Conservation (phyloP, 371 early-diverging fungal genomes). For the Apophysomyces ossiformis region DNA sequence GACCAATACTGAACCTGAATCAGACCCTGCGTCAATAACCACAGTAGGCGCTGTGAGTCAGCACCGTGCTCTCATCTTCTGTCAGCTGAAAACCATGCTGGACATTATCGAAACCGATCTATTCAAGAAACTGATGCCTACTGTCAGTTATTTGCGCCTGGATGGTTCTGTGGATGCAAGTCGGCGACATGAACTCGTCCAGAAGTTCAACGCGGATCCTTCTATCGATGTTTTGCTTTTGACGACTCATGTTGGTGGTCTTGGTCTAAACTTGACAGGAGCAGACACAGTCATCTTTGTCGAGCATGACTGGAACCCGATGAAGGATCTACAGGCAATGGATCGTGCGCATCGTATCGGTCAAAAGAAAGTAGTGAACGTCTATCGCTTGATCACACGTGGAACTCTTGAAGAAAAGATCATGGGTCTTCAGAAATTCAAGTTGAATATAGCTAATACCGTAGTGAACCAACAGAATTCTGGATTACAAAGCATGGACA, state of each 20-base stretch:
- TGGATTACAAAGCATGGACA: slow-evolving; percentile 92
- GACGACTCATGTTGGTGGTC: slow-evolving; percentile 98
- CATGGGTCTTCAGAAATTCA: slow-evolving; percentile 99
- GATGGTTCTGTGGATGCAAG: slow-evolving; percentile 93
- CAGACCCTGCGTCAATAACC: slow-evolving; percentile 51
- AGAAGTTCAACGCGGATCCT: slow-evolving; percentile 95
- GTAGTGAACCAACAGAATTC: slow-evolving; percentile 98
- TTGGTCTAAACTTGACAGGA: slow-evolving; percentile 98
- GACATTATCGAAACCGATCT: slow-evolving; percentile 95
- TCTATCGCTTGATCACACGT: slow-evolving; percentile 89
- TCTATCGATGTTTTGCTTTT: slow-evolving; percentile 95
- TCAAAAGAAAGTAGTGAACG: slow-evolving; percentile 98
- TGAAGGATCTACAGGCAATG: slow-evolving; percentile 97
- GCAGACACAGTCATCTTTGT: slow-evolving; percentile 99
- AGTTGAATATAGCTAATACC: slow-evolving; percentile 97
- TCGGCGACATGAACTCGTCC: slow-evolving; percentile 90
- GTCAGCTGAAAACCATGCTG: slow-evolving; percentile 96
- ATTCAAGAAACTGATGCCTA: slow-evolving; percentile 81
- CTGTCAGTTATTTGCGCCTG: slow-evolving; percentile 92
- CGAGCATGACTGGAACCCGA: slow-evolving; percentile 99
- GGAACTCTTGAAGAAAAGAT: slow-evolving; percentile 96
- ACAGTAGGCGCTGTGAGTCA: slow-evolving; percentile 70
- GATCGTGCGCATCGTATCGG: slow-evolving; percentile 98
- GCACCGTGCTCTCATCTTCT: slow-evolving; percentile 97
- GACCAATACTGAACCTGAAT: slow-evolving; percentile 53